A percentile compares a stretch with the other conserved stretches of the same genome.
These are phyloP conservation scores for Pochonia chlamydosporia DNA, from an alignment of 2,329 filamentous ascomycete genomes.

Conservation along the genomic window DNA sequence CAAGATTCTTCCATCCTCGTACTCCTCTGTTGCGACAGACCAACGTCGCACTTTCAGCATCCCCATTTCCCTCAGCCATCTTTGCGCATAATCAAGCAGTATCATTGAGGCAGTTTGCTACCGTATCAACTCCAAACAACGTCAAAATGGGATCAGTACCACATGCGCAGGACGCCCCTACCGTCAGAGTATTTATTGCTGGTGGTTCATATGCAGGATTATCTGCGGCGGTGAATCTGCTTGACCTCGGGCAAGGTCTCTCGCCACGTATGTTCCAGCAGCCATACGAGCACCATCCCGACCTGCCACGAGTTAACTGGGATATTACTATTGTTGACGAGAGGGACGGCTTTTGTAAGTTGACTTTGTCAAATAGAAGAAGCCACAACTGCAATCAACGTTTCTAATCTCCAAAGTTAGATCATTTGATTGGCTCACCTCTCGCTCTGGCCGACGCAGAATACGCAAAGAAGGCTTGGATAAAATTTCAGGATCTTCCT, in stretches of 20 bases:
- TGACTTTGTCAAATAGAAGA: not conserved
- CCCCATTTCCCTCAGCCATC: not conserved
- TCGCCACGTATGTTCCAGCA: conserved; percentile 37
- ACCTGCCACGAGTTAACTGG: conserved; percentile 45
- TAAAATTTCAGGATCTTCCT: conserved; percentile 60
- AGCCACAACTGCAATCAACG: not conserved
- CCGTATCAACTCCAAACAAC: not conserved
- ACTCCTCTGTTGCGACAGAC: not conserved
- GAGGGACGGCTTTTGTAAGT: conserved; percentile 75
- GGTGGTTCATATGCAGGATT: conserved; percentile 71
- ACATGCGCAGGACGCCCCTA: conserved; percentile 17
- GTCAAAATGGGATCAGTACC: conserved; percentile 24
- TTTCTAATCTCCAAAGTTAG: conserved; percentile 31
- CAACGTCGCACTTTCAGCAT: not conserved
- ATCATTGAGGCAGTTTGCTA: not conserved
- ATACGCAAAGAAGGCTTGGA: conserved; percentile 65
- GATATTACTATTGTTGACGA: conserved; percentile 73
- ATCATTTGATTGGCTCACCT: conserved; percentile 71
- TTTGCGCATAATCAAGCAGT: not conserved
- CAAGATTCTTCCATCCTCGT: not conserved
- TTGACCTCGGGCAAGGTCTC: conserved; percentile 57
- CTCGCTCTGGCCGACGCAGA: conserved; percentile 60
- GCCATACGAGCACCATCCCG: conserved; percentile 32
- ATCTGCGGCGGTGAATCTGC: conserved; percentile 58
- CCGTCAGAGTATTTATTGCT: conserved; percentile 56